A percentile compares a stretch with the other conserved stretches of the same genome.
phyloP scores from a whole-genome alignment of 352 stramenopile species.

The Lagenidium sp. region DNA sequence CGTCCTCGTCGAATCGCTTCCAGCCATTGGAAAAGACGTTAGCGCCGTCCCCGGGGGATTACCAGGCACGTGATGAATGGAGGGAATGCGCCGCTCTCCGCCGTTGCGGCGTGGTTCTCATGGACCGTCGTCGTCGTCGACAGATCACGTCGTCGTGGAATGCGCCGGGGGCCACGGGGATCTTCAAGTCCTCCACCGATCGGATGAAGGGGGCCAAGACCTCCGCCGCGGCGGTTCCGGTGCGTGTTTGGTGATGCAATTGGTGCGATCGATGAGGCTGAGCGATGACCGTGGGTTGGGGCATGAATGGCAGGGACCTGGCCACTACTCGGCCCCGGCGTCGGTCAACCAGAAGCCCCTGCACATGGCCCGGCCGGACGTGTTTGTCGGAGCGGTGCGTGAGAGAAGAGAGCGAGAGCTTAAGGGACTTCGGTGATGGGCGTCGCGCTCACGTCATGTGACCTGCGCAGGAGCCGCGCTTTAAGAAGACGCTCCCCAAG shows the following conservation, averaged over 20 bases:
- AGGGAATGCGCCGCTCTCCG: neutral
- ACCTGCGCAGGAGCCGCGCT: constrained; percentile 50
- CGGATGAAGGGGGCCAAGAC: constrained; percentile 32
- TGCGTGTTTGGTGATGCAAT: constrained; percentile 10
- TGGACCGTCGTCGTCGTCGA: neutral
- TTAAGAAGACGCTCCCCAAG: constrained; percentile 56
- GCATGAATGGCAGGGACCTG: constrained; percentile 29
- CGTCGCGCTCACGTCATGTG: too few relatives aligned
- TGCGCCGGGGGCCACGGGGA: constrained; percentile 38
- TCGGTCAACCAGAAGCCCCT: constrained; percentile 33
- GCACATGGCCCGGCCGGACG: constrained; percentile 58
- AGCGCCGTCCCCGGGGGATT: constrained; percentile 54
- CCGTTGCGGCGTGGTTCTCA: neutral
- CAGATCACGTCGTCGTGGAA: constrained; percentile 64
- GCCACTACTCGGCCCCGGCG: constrained; percentile 32
- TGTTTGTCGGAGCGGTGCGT: constrained; percentile 56
- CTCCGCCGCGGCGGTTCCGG: constrained; percentile 26
- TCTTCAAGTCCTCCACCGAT: constrained; percentile 60
- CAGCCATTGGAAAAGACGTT: constrained; percentile 19
- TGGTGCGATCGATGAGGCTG: neutral
- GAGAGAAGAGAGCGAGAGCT: too few relatives aligned
- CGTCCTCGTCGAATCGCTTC: constrained; percentile 50
- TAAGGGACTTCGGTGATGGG: too few relatives aligned
- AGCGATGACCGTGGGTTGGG: neutral
- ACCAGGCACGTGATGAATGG: constrained; percentile 28